Evolutionary conservation across 257 asterid genomes (phyloP).

Genomic region (Solanum medicagineum): DNA sequence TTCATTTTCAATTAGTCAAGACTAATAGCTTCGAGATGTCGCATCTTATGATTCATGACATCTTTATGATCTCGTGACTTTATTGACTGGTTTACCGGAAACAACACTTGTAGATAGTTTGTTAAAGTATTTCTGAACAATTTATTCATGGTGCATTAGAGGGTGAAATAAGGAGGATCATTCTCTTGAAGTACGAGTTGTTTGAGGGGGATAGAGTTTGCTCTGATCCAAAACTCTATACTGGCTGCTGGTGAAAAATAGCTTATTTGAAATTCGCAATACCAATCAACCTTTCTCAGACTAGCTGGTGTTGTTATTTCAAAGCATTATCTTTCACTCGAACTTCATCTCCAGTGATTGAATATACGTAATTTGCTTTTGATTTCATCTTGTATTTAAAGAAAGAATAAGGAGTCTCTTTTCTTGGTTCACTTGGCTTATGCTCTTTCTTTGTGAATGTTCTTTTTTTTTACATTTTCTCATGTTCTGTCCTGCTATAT

Average conservation of each 20-base stretch:
- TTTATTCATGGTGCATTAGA: background rate
- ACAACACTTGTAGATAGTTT: background rate
- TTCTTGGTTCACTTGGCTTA: background rate
- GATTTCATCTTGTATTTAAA: background rate
- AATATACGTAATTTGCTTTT: background rate
- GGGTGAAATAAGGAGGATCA: background rate
- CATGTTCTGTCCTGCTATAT: background rate
- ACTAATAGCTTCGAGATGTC: background rate
- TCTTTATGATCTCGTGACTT: background rate
- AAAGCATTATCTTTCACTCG: background rate
- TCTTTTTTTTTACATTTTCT: background rate
- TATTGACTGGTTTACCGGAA: background rate
- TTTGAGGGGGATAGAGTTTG: background rate
- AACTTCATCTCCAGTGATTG: background rate
- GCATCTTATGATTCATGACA: background rate
- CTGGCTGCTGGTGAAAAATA: background rate
- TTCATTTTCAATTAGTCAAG: background rate
- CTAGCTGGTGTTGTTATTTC: background rate
- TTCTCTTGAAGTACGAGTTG: background rate
- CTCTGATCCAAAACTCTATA: background rate
- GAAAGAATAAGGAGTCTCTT: background rate
- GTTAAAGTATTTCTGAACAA: background rate
- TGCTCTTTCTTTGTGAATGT: background rate
- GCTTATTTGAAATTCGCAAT: background rate
- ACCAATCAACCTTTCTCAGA: background rate